Conservation (phyloP, 371 early-diverging fungal species). For the Rhizomucor pusillus region DNA sequence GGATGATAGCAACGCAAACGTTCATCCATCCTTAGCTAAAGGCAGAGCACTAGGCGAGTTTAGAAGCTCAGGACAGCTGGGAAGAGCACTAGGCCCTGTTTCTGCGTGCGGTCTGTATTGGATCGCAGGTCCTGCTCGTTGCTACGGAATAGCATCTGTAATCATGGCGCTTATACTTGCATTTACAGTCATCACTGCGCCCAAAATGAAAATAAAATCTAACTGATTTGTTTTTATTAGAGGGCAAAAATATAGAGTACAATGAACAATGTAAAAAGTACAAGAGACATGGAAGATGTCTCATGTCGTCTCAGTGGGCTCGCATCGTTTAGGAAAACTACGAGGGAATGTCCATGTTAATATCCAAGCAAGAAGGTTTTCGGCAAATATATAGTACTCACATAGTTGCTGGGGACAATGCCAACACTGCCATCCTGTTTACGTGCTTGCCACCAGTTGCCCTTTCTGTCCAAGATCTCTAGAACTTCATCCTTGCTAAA, state of each 20-base stretch:
- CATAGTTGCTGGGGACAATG: conserved; percentile 93
- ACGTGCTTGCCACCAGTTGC: conserved; percentile 96
- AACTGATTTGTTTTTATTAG: conserved; percentile 1
- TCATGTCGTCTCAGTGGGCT: background rate
- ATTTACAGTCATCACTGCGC: conserved; percentile 8
- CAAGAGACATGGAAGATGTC: background rate
- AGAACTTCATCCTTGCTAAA: conserved; percentile 86
- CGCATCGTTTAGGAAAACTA: background rate
- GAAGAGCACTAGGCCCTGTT: conserved; percentile 88
- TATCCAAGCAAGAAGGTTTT: too few relatives aligned
- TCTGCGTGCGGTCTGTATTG: conserved; percentile 87
- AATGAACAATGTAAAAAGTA: background rate
- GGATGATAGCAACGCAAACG: conserved; percentile 22
- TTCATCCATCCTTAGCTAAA: conserved; percentile 34
- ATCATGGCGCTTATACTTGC: conserved; percentile 27
- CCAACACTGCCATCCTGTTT: conserved; percentile 79
- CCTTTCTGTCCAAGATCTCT: conserved; percentile 85
- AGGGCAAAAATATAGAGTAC: conserved; percentile 1
- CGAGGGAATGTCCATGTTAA: background rate
- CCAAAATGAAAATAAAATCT: conserved; percentile 2
- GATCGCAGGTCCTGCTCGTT: conserved; percentile 70
- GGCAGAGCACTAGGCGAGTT: conserved; percentile 86
- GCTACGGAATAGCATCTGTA: conserved; percentile 46
- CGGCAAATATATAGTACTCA: conserved; percentile 7
- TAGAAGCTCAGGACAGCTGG: conserved; percentile 89